Base-by-base conservation (phyloP, 805 yeast genomes). In the Candida sithepensis region DNA sequence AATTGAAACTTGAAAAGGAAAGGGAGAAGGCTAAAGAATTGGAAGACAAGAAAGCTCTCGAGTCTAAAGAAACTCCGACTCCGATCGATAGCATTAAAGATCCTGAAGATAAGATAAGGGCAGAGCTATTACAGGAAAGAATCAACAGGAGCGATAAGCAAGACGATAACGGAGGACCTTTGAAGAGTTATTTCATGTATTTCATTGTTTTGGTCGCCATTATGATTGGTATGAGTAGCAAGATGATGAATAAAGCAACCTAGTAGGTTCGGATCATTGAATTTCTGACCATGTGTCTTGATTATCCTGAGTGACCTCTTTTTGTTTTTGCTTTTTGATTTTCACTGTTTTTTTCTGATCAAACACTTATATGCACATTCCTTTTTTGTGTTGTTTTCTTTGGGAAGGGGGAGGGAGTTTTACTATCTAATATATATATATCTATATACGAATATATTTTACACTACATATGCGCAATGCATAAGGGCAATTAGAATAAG, bases 21-120 rank as follows among this genome's bases (percentile, higher is more conserved):
- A 13, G 34, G 18, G 18, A 48, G 38, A 18, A 38, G 22, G 32
- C 32, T 13, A 41, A 44, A 36, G 49, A 46, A 23, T 32, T 24
- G 8, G 19, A 33, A 14, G n/a, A 41, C 9, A 48, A 50, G 38
- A 38, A 38, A 6, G 41, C 61, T 22, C 41, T 22, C 12, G 28
- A 22, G n/a, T 23, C 22, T 8, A 39, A 39, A 26, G 64, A 55
- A 34, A 56, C 63, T 44, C 69, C 63, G 4, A 57, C 67, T 26
- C 52, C 64, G 19, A 43, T 70, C 3, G 71, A 73, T 32, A 67
- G 69, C 23, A 77, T 74, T 47, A 53, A 66, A 46, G 88, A 84
- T 58, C 84, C 87, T 0, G 92, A 85, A 58, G 92, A 85, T 63
- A 74, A 85, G 48, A 81, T 85, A 43, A 72, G 83, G 55, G 79